Conservation (phyloP, 129 eudicot species). For the Logfia minima region DNA sequence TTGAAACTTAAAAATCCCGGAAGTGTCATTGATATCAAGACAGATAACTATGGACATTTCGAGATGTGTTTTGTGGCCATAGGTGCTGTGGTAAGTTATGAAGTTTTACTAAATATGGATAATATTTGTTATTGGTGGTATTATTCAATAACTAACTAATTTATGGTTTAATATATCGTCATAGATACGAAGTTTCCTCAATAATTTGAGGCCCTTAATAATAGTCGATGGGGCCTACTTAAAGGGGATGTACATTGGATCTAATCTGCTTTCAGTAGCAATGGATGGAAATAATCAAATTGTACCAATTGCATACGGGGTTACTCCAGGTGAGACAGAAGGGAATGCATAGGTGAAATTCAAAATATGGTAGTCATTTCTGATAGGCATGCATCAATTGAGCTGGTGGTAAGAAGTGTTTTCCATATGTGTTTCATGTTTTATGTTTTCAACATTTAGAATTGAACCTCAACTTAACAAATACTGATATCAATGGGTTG, state of each 20-base stretch:
- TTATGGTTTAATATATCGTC: too few species aligned
- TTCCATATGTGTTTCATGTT: background rate
- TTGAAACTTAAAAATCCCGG: background rate
- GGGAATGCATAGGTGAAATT: background rate
- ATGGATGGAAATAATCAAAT: background rate
- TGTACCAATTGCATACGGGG: background rate
- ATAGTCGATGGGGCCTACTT: background rate
- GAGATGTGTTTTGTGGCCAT: background rate
- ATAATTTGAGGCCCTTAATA: background rate
- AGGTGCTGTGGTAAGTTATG: background rate
- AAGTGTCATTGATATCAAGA: background rate
- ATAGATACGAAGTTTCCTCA: background rate
- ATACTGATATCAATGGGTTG: background rate
- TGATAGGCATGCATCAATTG: background rate
- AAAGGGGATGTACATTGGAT: background rate
- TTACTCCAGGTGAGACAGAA: background rate
- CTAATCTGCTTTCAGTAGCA: background rate
- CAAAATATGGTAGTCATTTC: background rate
- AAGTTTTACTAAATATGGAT: too few species aligned
- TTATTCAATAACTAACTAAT: too few species aligned
- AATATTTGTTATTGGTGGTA: too few species aligned
- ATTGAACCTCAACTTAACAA: background rate
- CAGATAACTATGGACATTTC: background rate
- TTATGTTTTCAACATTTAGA: background rate
- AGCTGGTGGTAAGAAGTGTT: background rate